Percentiles rank a stretch among this genome's conserved stretches.
Conservation (phyloP, 1,284 basidiomycete genomes). For the Marasmius sp. region DNA sequence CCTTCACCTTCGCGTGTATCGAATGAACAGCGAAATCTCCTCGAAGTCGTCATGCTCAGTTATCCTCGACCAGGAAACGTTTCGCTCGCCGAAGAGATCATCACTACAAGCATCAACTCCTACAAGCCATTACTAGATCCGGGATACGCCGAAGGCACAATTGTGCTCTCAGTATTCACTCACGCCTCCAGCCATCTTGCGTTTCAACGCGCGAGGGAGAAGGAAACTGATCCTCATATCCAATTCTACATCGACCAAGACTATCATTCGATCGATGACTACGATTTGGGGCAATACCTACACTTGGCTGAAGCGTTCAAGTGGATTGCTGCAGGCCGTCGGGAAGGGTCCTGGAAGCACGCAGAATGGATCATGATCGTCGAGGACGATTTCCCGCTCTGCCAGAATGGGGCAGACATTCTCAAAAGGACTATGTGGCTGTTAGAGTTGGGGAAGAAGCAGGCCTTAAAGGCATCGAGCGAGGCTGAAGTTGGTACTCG, state of each 20-base stretch:
- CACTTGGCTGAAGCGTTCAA: constrained; percentile 40
- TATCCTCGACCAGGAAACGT: constrained; percentile 10
- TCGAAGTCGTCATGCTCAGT: not conserved
- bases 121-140: not conserved
- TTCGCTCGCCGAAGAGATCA: constrained; percentile 11
- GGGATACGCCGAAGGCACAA: not conserved
- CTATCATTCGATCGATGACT: constrained; percentile 24
- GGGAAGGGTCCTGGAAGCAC: constrained; percentile 7
- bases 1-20: not conserved
- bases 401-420: constrained; percentile 31
- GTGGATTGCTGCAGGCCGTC: constrained; percentile 25
- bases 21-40: not conserved
- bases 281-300: constrained; percentile 32
- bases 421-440: constrained; percentile 32
- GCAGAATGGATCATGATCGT: constrained; percentile 43
- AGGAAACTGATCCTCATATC: constrained; percentile 22
- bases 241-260: constrained; percentile 36
- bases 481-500: constrained; percentile 18
- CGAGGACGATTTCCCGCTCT: constrained; percentile 45
- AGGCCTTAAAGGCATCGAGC: not conserved
- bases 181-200: constrained; percentile 31
- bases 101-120: constrained; percentile 6
- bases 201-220: constrained; percentile 25
- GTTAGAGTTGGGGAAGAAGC: constrained; percentile 24
- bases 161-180: constrained; percentile 36